These are phyloP conservation scores for Zygoascus ofunaensis DNA, from an alignment of 805 yeast genomes.

Conservation along the genomic window DNA sequence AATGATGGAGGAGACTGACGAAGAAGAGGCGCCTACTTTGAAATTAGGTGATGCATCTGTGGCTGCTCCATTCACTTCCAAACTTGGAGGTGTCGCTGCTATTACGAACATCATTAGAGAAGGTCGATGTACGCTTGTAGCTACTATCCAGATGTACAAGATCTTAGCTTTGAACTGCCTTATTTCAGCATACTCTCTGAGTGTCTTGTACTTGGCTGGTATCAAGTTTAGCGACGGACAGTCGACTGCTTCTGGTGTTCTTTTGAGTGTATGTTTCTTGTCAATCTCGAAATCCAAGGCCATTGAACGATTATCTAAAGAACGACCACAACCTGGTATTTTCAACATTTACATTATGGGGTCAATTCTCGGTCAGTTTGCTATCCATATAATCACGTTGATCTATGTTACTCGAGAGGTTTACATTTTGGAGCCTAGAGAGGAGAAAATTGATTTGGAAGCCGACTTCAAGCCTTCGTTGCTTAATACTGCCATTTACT, in stretches of 20 bases:
- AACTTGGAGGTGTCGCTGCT: slow-evolving; percentile 82
- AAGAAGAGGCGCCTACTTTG: slow-evolving; percentile 78
- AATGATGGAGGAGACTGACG: slow-evolving; percentile 48
- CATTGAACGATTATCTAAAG: slow-evolving; percentile 75
- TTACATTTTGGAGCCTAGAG: slow-evolving; percentile 85
- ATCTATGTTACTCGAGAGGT: slow-evolving; percentile 77
- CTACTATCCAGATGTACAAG: slow-evolving; percentile 98
- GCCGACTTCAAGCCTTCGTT: slow-evolving; percentile 81
- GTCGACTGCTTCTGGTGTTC: slow-evolving; percentile 91
- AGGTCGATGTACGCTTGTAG: slow-evolving; percentile 95
- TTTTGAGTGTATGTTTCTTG: slow-evolving; percentile 87
- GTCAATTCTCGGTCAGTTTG: slow-evolving; percentile 92
- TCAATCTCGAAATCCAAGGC: slow-evolving; percentile 93
- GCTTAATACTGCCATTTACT: slow-evolving; percentile 90
- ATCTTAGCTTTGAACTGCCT: slow-evolving; percentile 93
- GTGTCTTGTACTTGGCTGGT: slow-evolving; percentile 92
- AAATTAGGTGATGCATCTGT: slow-evolving; percentile 98
- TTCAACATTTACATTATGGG: slow-evolving; percentile 96
- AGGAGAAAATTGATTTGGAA: slow-evolving; percentile 81
- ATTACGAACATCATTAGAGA: slow-evolving; percentile 92
- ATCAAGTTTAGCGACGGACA: slow-evolving; percentile 97
- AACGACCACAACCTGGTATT: slow-evolving; percentile 96
- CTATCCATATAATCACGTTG: slow-evolving; percentile 76
- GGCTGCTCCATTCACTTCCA: slow-evolving; percentile 98
- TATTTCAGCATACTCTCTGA: slow-evolving; percentile 90